phyloP scores from a whole-genome alignment of 1,284 basidiomycete species.

The Coriolopsis trogii region DNA sequence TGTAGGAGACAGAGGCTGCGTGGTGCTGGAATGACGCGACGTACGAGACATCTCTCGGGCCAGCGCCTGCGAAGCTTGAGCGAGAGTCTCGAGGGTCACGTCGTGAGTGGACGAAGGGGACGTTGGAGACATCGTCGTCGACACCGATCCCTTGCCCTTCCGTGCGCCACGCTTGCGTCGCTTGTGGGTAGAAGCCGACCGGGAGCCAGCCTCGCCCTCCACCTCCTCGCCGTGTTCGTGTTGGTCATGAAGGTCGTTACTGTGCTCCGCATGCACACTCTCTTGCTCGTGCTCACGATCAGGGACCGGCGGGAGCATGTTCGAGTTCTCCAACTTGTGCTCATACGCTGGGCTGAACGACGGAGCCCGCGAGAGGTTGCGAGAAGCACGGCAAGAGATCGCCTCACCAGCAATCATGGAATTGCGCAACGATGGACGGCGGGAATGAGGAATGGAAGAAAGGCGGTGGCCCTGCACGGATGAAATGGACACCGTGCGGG shows the following conservation, averaged over 20 bases:
- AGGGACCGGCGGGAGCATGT: constrained; percentile 25
- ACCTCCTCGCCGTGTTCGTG: constrained; percentile 39
- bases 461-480: constrained; percentile 65
- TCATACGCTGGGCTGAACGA: constrained; percentile 61
- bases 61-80: constrained; percentile 78
- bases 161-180: constrained; percentile 80
- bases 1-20: constrained; percentile 16
- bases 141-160: constrained; percentile 58
- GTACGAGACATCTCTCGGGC: constrained; percentile 82
- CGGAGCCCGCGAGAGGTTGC: constrained; percentile 61
- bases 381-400: constrained; percentile 50
- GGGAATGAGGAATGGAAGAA: constrained; percentile 63
- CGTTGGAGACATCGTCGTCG: constrained; percentile 29
- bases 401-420: constrained; percentile 46
- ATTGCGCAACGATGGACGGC: constrained; percentile 67
- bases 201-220: constrained; percentile 43
- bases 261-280: constrained; percentile 19
- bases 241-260: constrained; percentile 37
- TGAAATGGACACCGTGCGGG: constrained; percentile 55
- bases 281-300: constrained; percentile 57
- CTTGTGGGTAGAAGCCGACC: constrained; percentile 69
- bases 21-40: constrained; percentile 26
- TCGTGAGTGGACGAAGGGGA: constrained; percentile 39
- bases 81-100: constrained; percentile 69
- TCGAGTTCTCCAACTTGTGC: constrained; percentile 28